A percentile compares a stretch with the other conserved stretches of the same genome.
Conservation (phyloP, 2,329 filamentous ascomycete species). For the Fusarium avenaceum region DNA sequence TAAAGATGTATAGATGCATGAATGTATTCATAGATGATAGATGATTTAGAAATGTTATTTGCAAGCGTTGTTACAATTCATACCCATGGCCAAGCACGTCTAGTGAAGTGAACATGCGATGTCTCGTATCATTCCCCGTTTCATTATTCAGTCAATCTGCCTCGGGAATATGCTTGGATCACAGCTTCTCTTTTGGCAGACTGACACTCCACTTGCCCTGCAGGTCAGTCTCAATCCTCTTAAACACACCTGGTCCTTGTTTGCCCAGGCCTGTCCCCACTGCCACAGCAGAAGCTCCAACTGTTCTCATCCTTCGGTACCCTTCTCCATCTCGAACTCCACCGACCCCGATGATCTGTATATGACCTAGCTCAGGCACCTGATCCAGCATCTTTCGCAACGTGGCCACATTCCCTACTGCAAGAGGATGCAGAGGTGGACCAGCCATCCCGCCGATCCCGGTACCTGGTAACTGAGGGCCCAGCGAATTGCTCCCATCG, state of each 20-base stretch:
- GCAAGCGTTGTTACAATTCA: slow-evolving; percentile 31
- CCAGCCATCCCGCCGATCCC: slow-evolving; percentile 81
- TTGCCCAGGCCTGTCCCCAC: slow-evolving; percentile 78
- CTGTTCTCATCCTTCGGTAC: slow-evolving; percentile 74
- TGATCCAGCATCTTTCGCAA: slow-evolving; percentile 72
- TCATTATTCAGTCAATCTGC: neutral
- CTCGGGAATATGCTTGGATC: neutral
- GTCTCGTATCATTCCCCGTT: neutral
- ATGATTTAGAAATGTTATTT: slow-evolving; percentile 28
- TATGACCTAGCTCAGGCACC: slow-evolving; percentile 60
- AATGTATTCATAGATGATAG: neutral
- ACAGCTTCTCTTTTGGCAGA: slow-evolving; percentile 4
- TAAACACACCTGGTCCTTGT: slow-evolving; percentile 73
- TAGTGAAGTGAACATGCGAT: neutral
- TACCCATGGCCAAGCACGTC: neutral
- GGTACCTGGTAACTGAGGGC: slow-evolving; percentile 63
- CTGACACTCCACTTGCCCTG: slow-evolving; percentile 32
- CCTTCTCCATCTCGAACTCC: slow-evolving; percentile 76
- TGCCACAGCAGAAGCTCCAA: slow-evolving; percentile 75
- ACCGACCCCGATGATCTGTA: slow-evolving; percentile 78
- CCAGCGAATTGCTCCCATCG: slow-evolving; percentile 13
- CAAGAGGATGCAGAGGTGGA: slow-evolving; percentile 77
- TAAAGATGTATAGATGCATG: neutral
- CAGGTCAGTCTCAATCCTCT: slow-evolving; percentile 61
- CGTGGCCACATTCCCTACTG: slow-evolving; percentile 80